Conservation (phyloP, 495 filamentous ascomycete species). For the Chlorociboria aeruginascens region DNA sequence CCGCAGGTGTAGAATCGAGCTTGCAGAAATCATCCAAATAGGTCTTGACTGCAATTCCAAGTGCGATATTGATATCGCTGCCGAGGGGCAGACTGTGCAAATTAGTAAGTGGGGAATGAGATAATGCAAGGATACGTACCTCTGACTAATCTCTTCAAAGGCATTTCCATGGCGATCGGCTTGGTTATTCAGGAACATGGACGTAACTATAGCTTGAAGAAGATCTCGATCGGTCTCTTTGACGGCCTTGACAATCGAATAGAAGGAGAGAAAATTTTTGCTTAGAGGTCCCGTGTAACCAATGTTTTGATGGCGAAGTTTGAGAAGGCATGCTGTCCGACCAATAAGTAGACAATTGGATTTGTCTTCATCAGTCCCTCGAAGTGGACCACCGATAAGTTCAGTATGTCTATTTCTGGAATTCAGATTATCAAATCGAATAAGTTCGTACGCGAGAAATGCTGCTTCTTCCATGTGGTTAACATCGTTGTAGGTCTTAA, state of each 20-base stretch:
- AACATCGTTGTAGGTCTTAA: conserved; percentile 13
- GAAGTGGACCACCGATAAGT: conserved; percentile 36
- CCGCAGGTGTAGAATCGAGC: conserved; percentile 45
- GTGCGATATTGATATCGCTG: conserved; percentile 66
- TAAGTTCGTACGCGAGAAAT: conserved; percentile 69
- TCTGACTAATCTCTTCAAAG: conserved; percentile 55
- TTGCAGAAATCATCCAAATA: conserved; percentile 75
- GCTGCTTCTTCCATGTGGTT: conserved; percentile 47
- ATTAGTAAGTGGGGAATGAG: not conserved
- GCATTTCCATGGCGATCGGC: conserved; percentile 59
- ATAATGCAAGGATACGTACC: conserved; percentile 37
- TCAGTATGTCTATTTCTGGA: conserved; percentile 40
- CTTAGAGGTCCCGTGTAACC: conserved; percentile 93
- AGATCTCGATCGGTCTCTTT: conserved; percentile 69
- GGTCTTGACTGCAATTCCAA: conserved; percentile 84
- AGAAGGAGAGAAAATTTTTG: conserved; percentile 78
- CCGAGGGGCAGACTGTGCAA: conserved; percentile 67
- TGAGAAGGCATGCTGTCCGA: conserved; percentile 61
- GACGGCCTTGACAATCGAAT: conserved; percentile 68
- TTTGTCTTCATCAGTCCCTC: conserved; percentile 27
- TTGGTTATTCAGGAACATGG: conserved; percentile 68
- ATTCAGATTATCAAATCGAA: conserved; percentile 68
- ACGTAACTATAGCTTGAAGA: conserved; percentile 66
- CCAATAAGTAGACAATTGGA: conserved; percentile 17
- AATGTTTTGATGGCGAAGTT: conserved; percentile 68